Conservation (phyloP, 768 basidiomycete species). For the Lentinula lateritia region DNA sequence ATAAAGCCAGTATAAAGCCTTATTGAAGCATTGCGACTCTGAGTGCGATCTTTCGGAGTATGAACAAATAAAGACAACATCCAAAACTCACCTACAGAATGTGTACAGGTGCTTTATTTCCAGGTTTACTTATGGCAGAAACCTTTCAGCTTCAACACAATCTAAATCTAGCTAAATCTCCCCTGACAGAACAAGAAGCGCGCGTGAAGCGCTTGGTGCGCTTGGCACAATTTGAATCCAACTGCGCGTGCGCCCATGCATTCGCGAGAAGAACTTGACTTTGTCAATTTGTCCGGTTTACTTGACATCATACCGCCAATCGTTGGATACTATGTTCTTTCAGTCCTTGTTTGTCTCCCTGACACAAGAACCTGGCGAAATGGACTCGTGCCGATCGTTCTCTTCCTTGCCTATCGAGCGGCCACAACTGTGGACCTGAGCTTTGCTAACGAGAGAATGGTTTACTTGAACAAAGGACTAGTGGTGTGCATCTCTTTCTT, state of each 20-base stretch:
- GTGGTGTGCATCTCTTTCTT: conserved; percentile 26
- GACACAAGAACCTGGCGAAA: not conserved
- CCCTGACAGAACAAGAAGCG: too few species aligned
- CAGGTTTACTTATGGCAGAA: too few species aligned
- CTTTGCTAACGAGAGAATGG: conserved; percentile 16
- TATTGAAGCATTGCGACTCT: too few species aligned
- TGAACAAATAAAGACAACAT: too few species aligned
- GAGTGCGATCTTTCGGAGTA: too few species aligned
- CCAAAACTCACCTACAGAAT: too few species aligned
- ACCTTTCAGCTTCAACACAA: too few species aligned
- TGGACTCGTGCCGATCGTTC: not conserved
- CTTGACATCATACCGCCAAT: not conserved
- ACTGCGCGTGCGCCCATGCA: not conserved
- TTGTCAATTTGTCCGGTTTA: not conserved
- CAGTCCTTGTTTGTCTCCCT: not conserved
- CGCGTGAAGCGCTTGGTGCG: too few species aligned
- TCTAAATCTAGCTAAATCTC: too few species aligned
- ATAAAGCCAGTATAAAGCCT: too few species aligned
- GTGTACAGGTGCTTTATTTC: too few species aligned
- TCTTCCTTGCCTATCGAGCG: conserved; percentile 1
- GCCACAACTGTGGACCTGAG: conserved; percentile 1
- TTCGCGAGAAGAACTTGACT: not conserved
- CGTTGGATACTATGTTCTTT: not conserved
- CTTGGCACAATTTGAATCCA: too few species aligned
- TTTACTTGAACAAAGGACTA: conserved; percentile 40